Evolutionary conservation across 306 rosid genomes (phyloP), one percentile per base, ranked within the genome.

Genomic region (Dicorynia guianensis): DNA sequence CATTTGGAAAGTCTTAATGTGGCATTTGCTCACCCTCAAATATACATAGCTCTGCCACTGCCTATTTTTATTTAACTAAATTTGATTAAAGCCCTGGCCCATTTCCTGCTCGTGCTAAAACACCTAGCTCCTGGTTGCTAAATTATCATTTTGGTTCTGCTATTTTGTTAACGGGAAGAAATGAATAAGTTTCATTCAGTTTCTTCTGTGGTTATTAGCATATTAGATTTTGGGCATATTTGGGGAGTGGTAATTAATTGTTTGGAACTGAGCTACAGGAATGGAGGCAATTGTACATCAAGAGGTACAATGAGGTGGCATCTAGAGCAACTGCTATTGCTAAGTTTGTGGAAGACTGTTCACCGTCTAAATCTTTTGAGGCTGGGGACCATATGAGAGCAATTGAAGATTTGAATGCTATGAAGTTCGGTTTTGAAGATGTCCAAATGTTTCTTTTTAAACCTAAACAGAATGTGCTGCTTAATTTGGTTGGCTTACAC

Each of bases 401-500:
- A 11, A 76, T 94, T 73, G 81, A 57, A 20, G 63, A 59, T 14
- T 78, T 94, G 82, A 30, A 34, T 12, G 83, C 60, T 20, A 54
- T 80, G 67, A 81, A 79, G 75, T 80, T 94, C 79, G 89, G 96
- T 56, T 91, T 84, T 64, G 82, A 85, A 71, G 98, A 94, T 63
- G 86, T 83, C 20, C 89, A 84, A 68, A 82, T 86, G 76, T 74
- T 81, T 67, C 84, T 94, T 54, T 85, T 94, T 89, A 85, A 82
- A 66, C 86, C 87, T 38, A 70, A 80, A 71, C 71, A 68, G 59
- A 83, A 75, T 65, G 89, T 84, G 79, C 71, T 91, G 62, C 67
- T 87, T 63, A 90, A 94, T 79, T 87, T 94, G 87, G 83, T 91
- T 79, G 96, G 93, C 50, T 64, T 94, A 59, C 95, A 88, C 64